Base-by-base conservation (phyloP, 2,329 filamentous ascomycete genomes). In the Xylaria sp. region DNA sequence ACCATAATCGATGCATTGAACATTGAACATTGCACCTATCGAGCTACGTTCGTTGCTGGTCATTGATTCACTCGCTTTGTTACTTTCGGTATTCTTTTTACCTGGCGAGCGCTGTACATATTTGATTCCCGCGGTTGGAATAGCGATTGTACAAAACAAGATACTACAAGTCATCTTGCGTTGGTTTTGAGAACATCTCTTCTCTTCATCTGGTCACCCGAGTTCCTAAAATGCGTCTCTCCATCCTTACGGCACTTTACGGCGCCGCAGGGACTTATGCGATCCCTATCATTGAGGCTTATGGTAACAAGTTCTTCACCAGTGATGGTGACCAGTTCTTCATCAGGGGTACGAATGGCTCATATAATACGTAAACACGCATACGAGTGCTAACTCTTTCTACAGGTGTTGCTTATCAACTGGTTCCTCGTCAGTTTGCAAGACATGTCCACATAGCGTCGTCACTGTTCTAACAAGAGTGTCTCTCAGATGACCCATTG, bases 221-320 rank as follows among this genome's bases (percentile, higher is more conserved):
- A 50, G 13, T 57, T 47, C 21, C 51, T 29, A 73, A 60, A 25
- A 86, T 86, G 84, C 83, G 76, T 69, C 74, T 78, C 73, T 76
- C 79, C 6, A 59, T 77, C 71, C 37, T 80, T 23, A 75, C 79
- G 37, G 78, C 78, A 63, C 72, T 84, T 13, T 73, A 78, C 69
- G 77, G 80, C 72, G 77, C 73, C 35, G 75, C 78, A 29, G 73
- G 76, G 35, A 78, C 78, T 53, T 72, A 78, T 37, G 83, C 85
- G 35, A 72, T 88, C 57, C 81, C 85, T 42, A 82, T 84, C 27
- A 83, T 89, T 68, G 82, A 84, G 60, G 81, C 83, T 23, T 87
- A 91, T 63, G 93, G 93, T 60, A 90, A 91, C 82, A 97, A 97
- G 82, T 93, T 97, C 84, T 97, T 97, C 83, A 90, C 89, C 73